phyloP scores from a whole-genome alignment of 805 yeast genomes.

The Schizosaccharomyces osmophilus region DNA sequence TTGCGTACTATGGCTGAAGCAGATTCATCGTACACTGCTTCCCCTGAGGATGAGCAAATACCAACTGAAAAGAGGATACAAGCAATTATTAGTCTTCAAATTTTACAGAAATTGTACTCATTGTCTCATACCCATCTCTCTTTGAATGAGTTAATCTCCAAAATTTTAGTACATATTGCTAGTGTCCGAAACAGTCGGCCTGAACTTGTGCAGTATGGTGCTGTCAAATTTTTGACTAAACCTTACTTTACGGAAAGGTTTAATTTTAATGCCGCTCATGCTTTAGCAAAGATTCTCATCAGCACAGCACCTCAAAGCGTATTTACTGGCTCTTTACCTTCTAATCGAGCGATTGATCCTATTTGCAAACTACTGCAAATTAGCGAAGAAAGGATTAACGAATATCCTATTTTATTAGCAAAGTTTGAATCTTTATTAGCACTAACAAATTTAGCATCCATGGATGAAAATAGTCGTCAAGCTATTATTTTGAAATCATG shows the following conservation, averaged over 20 bases:
- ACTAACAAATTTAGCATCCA: slow-evolving; percentile 39
- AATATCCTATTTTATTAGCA: slow-evolving; percentile 5
- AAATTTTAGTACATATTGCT: neutral
- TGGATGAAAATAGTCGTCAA: slow-evolving; percentile 19
- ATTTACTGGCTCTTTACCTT: slow-evolving; percentile 14
- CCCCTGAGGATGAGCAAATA: neutral
- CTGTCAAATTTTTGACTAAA: neutral
- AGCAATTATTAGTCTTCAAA: neutral
- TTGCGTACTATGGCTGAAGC: neutral
- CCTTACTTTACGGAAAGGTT: neutral
- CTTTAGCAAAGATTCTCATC: slow-evolving; percentile 15
- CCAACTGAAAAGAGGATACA: neutral
- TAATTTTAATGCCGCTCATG: slow-evolving; percentile 4
- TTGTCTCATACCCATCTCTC: neutral
- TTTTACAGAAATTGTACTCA: neutral
- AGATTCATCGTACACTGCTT: neutral
- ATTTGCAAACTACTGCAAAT: slow-evolving; percentile 11
- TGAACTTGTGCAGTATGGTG: neutral
- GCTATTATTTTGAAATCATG: slow-evolving; percentile 20
- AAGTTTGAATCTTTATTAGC: slow-evolving; percentile 36
- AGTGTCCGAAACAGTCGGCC: neutral
- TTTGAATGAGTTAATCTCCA: neutral
- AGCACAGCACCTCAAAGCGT: slow-evolving; percentile 15
- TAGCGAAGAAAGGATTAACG: slow-evolving; percentile 8
- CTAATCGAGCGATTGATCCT: slow-evolving; percentile 13